These are phyloP conservation scores for Penstemon davidsonii DNA, from an alignment of 257 asterid genomes.

Conservation along the genomic window DNA sequence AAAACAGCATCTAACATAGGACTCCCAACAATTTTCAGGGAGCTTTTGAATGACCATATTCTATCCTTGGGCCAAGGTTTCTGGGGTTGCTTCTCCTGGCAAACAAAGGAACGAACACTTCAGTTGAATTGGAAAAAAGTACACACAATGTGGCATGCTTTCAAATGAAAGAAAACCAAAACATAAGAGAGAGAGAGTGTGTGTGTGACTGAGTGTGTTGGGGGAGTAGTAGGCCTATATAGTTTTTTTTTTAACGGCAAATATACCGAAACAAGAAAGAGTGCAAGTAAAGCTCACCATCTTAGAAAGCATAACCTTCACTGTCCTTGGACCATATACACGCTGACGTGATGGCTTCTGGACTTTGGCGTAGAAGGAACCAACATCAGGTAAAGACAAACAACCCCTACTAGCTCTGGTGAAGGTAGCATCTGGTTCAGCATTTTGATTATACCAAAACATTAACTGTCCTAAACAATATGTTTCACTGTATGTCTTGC, in stretches of 20 bases:
- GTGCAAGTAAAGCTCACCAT: slow-evolving; percentile 55
- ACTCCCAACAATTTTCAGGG: slow-evolving; percentile 65
- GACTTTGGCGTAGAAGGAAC: slow-evolving; percentile 88
- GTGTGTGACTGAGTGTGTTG: too few species aligned
- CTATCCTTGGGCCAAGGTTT: slow-evolving; percentile 91
- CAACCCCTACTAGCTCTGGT: slow-evolving; percentile 91
- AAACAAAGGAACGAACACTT: neutral
- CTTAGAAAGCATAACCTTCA: slow-evolving; percentile 81
- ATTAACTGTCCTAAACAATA: slow-evolving; percentile 95
- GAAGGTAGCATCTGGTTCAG: slow-evolving; percentile 76
- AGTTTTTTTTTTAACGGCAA: neutral
- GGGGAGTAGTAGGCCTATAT: neutral
- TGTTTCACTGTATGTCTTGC: slow-evolving; percentile 83
- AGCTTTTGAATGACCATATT: slow-evolving; percentile 83
- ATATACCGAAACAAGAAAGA: neutral
- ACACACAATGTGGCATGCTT: too few species aligned
- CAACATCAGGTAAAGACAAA: slow-evolving; percentile 86
- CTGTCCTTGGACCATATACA: slow-evolving; percentile 88
- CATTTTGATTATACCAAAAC: slow-evolving; percentile 84
- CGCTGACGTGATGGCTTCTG: slow-evolving; percentile 94
- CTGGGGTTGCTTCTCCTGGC: slow-evolving; percentile 89
- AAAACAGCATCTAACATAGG: slow-evolving; percentile 85
- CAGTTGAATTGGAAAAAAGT: neutral
- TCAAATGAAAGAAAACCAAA: too few species aligned
- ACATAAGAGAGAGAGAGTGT: too few species aligned